Conservation (phyloP, 1,284 basidiomycete species). For the Sporisorium scitamineum region DNA sequence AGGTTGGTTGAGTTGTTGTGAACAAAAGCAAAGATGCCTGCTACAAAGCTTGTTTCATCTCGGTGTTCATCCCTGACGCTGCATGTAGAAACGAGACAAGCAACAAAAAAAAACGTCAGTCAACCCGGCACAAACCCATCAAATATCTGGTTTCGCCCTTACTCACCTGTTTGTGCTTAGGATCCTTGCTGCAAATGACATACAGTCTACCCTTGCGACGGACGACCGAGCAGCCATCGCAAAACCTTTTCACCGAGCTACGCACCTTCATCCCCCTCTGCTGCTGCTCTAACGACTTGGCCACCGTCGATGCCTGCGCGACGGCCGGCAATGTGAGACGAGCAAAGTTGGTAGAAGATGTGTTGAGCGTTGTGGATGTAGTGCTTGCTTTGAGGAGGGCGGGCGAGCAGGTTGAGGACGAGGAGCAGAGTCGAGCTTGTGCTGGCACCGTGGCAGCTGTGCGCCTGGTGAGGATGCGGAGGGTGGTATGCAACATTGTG, state of each 20-base stretch:
- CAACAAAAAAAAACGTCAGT: background rate
- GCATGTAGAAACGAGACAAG: background rate
- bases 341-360: background rate
- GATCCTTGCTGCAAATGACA: constrained; percentile 91
- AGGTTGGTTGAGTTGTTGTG: background rate
- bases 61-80: constrained; percentile 13
- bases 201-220: constrained; percentile 88
- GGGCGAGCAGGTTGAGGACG: constrained; percentile 22
- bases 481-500: constrained; percentile 22
- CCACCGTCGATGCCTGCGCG: constrained; percentile 2
- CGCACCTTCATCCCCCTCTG: constrained; percentile 93
- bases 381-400: constrained; percentile 16
- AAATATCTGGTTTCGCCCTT: no score
- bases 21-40: background rate
- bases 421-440: constrained; percentile 34
- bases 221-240: constrained; percentile 69
- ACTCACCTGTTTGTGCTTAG: constrained; percentile 96
- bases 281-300: constrained; percentile 27
- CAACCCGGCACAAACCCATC: no score
- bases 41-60: background rate
- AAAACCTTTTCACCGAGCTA: constrained; percentile 83
- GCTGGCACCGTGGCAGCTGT: constrained; percentile 8
- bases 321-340: background rate
- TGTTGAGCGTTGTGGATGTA: constrained; percentile 5
- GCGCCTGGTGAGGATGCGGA: constrained; percentile 24